Percentiles rank a stretch among this genome's conserved stretches.
phyloP scores from a whole-genome alignment of 352 stramenopile genomes.

The Globisporangium orthogonon region DNA sequence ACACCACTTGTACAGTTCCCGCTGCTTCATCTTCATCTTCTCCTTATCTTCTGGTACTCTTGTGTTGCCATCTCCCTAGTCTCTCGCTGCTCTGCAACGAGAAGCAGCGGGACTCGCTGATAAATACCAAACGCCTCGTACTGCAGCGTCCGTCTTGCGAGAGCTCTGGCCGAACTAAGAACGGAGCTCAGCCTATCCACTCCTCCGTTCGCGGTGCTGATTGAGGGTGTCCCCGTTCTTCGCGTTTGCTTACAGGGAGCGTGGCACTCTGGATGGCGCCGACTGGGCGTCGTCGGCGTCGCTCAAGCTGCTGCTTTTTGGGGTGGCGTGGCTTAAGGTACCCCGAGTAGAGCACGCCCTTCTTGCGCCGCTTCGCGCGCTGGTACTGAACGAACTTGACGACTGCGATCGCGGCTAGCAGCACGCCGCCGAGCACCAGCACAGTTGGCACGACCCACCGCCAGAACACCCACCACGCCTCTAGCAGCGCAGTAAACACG shows the following conservation, averaged over 20 bases:
- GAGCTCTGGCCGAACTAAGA: no score
- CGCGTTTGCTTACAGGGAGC: not conserved
- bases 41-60: no score
- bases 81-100: no score
- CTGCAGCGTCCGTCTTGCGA: no score
- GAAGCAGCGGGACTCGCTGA: no score
- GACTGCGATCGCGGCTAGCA: conserved; percentile 5
- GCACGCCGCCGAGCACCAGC: conserved; percentile 5
- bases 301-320: not conserved
- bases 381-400: conserved; percentile 2
- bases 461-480: not conserved
- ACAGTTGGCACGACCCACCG: conserved; percentile 4
- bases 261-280: not conserved
- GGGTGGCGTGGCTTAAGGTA: conserved; percentile 5
- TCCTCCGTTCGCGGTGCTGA: no score
- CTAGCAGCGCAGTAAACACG: not conserved
- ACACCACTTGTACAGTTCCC: no score
- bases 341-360: conserved; percentile 7
- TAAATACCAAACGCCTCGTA: no score
- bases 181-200: no score
- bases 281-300: not conserved
- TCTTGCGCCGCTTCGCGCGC: not conserved
- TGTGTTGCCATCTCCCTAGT: no score
- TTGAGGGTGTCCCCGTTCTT: no score
- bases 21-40: no score